Evolutionary conservation across 768 basidiomycete genomes (phyloP).

Genomic region (Clitopilus passeckerianus): DNA sequence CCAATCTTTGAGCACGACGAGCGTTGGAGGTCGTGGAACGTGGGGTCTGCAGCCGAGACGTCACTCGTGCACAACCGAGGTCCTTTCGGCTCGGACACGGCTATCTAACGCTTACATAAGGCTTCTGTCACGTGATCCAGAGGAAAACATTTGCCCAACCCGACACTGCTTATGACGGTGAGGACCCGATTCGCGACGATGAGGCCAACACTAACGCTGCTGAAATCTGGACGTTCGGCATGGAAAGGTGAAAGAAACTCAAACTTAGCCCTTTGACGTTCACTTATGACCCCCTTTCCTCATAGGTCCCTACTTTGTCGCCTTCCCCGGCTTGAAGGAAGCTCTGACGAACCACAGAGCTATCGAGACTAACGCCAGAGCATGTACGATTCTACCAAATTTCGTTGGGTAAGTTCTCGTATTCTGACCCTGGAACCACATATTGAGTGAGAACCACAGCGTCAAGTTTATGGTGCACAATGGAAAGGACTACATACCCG

Average conservation of each 20-base stretch:
- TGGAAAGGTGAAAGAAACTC: slow-evolving; percentile 61
- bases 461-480: slow-evolving; percentile 92
- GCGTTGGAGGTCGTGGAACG: background rate
- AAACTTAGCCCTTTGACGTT: background rate
- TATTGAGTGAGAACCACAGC: slow-evolving; percentile 27
- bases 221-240: slow-evolving; percentile 68
- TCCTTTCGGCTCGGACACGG: background rate
- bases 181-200: slow-evolving; percentile 28
- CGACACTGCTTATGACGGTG: background rate
- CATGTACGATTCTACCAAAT: slow-evolving; percentile 92
- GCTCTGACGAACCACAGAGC: slow-evolving; percentile 78
- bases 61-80: background rate
- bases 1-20: background rate
- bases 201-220: slow-evolving; percentile 56
- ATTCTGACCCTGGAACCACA: background rate
- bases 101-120: background rate
- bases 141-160: background rate
- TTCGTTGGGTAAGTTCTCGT: slow-evolving; percentile 77
- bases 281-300: background rate
- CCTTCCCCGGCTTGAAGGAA: slow-evolving; percentile 84
- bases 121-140: background rate
- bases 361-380: slow-evolving; percentile 82
- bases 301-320: slow-evolving; percentile 89
- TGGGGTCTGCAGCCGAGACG: background rate
- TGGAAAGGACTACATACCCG: slow-evolving; percentile 84